Evolutionary conservation across 768 basidiomycete species (phyloP), one percentile per base, ranked within the genome.

Genomic region (Mycena epipterygia): DNA sequence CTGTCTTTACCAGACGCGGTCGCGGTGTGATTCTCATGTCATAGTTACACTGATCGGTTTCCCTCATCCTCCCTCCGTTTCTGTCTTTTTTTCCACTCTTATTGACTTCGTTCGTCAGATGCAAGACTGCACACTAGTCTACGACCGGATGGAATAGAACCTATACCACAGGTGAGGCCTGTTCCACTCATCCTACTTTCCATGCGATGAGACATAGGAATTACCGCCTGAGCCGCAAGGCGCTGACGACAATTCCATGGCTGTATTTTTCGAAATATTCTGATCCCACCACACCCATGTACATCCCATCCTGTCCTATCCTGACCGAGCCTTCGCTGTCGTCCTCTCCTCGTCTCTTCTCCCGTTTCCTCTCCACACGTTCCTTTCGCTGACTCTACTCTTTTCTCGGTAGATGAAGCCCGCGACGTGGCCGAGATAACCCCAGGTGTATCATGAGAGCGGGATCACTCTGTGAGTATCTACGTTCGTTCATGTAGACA

Each of bases 11-110:
- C 76, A 78, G 85, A 83, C 81, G 77, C 80, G 80, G 84, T 79
- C 39, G 80, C 88, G 71, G 84, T 89, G 92, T 82, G 84, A 80
- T 78, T 77, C 77, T 84, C 86, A 84, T 87, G 92, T 94, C 93
- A 94, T 94, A 93, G 93, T 93, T 93, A 94, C 92, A 90, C 92
- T 93, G 93, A 94, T 88, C 85, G 83, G 87, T 86, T 81, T 75
- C 42, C 16, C 25, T 56, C 11, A 21, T 11, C 68, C 25, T 33
- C 29, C 55, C 35, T 60, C 27, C 37, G 17, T 30, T 72, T 68
- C 35, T 68, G 16, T 8, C 37, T 16, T 39, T 16, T 16, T 16
- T 16, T 39, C 16, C 9, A 39, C 8, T 9, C 37, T 39, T 8
- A 39, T 16, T 71, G 48, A 44, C 25, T 39, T 39, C n/a, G n/a